Evolutionary conservation across 768 basidiomycete species (phyloP), one percentile per base, ranked within the genome.

Genomic region (Hericium coralloides): DNA sequence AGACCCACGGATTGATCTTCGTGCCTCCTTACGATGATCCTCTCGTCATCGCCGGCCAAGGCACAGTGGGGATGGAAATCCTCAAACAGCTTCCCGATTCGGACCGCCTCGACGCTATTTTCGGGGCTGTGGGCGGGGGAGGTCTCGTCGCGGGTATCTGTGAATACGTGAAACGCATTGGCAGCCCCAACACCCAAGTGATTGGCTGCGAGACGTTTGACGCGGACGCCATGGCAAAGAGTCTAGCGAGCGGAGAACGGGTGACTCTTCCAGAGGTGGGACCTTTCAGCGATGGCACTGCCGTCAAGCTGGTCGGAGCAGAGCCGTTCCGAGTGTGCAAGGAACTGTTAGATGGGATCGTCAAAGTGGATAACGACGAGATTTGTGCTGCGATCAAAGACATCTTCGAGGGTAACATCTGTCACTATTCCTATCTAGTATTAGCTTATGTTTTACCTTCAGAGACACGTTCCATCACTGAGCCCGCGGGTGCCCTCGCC

Each of bases 331-430:
- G 95, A 58, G 82, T 99, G 59, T 98, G 95, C 73, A 79, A 89
- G 69, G 76, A 87, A 49, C 76, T 91, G 38, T 71, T 98, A 18
- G 93, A 98, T 63, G 84, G 81, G 2, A 72, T 98, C 37, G 83
- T 94, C 52, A 81, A 87, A 65, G 91, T 88, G 31, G 83, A 90
- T 67, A 98, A 97, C 60, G 97, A 99, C 67, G 95, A 95, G 69
- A 84, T 99, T 48, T 99, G 97, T 67, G 97, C 97, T 7, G 94
- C 94, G 5, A 98, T 98, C 74, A 98, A 98, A 73, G 97, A 99
- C 65, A 88, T 98, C 31, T 99, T 98, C 66, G 94, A 98, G 75
- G 95, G 95, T 92, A 59, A 58, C 75, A 59, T 7, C 51, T 38
- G 7, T 20, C 57, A 22, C 25, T 52, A 6, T 50, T n/a, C 53